Conservation (phyloP, 2,329 filamentous ascomycete genomes). For the Myrmaecium sp. region DNA sequence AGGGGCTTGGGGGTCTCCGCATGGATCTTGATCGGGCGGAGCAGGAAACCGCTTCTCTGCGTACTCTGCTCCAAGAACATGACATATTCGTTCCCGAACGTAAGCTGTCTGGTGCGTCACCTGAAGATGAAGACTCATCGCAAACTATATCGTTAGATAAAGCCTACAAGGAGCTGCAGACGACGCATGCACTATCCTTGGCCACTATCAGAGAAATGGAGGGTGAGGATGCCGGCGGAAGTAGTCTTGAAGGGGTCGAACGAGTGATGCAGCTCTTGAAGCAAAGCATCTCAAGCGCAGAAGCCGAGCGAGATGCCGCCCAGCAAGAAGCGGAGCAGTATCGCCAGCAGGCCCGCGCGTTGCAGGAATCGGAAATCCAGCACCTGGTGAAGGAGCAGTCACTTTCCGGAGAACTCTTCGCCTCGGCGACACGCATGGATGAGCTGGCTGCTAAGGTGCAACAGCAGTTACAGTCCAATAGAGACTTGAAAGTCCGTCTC, state of each 20-base stretch:
- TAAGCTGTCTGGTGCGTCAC: slow-evolving; percentile 14
- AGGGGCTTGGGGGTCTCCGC: slow-evolving; percentile 71
- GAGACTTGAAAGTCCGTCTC: slow-evolving; percentile 57
- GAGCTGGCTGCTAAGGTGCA: slow-evolving; percentile 64
- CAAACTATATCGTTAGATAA: slow-evolving; percentile 56
- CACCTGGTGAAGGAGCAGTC: slow-evolving; percentile 43
- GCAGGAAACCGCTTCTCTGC: slow-evolving; percentile 75
- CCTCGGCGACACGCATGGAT: slow-evolving; percentile 62
- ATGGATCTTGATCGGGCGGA: slow-evolving; percentile 95
- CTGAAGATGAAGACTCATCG: slow-evolving; percentile 24
- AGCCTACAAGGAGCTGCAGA: slow-evolving; percentile 60
- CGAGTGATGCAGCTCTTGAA: slow-evolving; percentile 49
- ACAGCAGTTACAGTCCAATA: slow-evolving; percentile 64
- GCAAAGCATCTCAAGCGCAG: slow-evolving; percentile 48
- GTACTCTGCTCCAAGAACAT: slow-evolving; percentile 61
- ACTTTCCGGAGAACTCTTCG: slow-evolving; percentile 52
- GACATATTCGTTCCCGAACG: slow-evolving; percentile 59
- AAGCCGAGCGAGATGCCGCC: slow-evolving; percentile 57
- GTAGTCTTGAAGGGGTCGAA: slow-evolving; percentile 36
- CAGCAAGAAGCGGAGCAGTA: slow-evolving; percentile 47
- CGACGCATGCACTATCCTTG: slow-evolving; percentile 50
- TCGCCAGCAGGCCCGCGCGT: slow-evolving; percentile 40
- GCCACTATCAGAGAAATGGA: slow-evolving; percentile 51
- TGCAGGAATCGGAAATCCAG: slow-evolving; percentile 39
- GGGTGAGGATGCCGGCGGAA: slow-evolving; percentile 12